phyloP scores from a whole-genome alignment of 148 eudicot genomes.

The Beta vulgaris region DNA sequence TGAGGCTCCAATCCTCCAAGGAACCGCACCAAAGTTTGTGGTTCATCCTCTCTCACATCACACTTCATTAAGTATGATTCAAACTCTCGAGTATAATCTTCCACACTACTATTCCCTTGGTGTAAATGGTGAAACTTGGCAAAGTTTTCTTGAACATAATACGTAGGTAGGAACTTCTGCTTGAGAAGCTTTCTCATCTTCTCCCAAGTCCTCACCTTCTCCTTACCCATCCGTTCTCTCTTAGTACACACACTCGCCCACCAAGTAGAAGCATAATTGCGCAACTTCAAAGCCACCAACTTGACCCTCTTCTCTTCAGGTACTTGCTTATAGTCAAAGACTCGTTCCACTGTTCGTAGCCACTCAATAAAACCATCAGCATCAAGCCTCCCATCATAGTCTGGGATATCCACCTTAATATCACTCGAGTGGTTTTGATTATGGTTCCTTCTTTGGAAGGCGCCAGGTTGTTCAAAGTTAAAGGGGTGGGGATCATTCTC shows the following conservation, averaged over 20 bases:
- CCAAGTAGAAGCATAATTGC: not conserved
- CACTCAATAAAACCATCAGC: too few relatives aligned
- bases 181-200: not conserved
- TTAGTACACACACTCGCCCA: not conserved
- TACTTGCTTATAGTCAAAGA: too few relatives aligned
- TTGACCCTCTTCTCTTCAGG: too few relatives aligned
- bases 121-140: not conserved
- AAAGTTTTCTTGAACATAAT: not conserved
- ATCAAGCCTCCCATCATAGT: too few relatives aligned
- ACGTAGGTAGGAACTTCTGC: not conserved
- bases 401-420: too few relatives aligned
- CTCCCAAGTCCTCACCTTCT: not conserved
- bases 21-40: not conserved
- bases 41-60: not conserved
- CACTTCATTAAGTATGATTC: not conserved
- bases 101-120: not conserved
- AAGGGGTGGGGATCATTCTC: too few relatives aligned
- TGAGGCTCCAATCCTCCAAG: not conserved
- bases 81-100: not conserved
- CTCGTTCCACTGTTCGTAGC: too few relatives aligned
- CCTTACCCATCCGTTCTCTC: not conserved
- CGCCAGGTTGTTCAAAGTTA: too few relatives aligned
- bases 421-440: too few relatives aligned
- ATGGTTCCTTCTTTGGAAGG: too few relatives aligned
- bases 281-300: too few relatives aligned